Conservation (phyloP, 1,284 basidiomycete genomes). For the Sphaerobolus stellatus region DNA sequence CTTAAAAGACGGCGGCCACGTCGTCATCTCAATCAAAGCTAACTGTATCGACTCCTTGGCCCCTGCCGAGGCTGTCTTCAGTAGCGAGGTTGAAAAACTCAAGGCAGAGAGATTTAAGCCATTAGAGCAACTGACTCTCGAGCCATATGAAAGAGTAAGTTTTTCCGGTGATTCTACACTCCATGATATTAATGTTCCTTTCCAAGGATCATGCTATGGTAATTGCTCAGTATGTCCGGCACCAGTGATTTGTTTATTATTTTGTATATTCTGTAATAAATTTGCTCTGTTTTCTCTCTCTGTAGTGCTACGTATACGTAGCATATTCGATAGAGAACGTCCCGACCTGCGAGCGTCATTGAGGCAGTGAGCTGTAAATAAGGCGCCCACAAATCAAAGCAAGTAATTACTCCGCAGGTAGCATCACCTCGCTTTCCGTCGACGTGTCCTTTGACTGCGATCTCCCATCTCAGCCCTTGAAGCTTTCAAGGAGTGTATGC, state of each 20-base stretch:
- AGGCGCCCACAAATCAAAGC: too few species aligned
- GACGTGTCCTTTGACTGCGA: background rate
- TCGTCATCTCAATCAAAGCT: slow-evolving; percentile 98
- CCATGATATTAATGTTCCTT: slow-evolving; percentile 7
- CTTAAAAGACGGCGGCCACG: slow-evolving; percentile 92
- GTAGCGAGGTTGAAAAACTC: slow-evolving; percentile 84
- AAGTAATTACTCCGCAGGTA: too few species aligned
- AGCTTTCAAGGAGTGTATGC: slow-evolving; percentile 7
- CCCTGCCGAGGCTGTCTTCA: slow-evolving; percentile 88
- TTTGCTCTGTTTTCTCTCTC: background rate
- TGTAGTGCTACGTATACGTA: background rate
- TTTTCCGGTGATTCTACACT: background rate
- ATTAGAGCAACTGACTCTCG: slow-evolving; percentile 86
- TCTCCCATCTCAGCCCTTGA: background rate
- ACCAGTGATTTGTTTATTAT: slow-evolving; percentile 10
- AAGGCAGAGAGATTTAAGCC: slow-evolving; percentile 86
- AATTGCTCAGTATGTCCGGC: slow-evolving; percentile 44
- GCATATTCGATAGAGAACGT: background rate
- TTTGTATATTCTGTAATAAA: background rate
- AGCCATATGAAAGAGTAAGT: slow-evolving; percentile 24
- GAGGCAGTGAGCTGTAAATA: too few species aligned
- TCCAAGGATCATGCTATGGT: slow-evolving; percentile 79
- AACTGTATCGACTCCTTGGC: slow-evolving; percentile 98
- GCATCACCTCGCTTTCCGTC: background rate
- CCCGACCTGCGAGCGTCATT: background rate